Conservation (phyloP, 2,329 filamentous ascomycete species). For the Ascochyta koolunga region DNA sequence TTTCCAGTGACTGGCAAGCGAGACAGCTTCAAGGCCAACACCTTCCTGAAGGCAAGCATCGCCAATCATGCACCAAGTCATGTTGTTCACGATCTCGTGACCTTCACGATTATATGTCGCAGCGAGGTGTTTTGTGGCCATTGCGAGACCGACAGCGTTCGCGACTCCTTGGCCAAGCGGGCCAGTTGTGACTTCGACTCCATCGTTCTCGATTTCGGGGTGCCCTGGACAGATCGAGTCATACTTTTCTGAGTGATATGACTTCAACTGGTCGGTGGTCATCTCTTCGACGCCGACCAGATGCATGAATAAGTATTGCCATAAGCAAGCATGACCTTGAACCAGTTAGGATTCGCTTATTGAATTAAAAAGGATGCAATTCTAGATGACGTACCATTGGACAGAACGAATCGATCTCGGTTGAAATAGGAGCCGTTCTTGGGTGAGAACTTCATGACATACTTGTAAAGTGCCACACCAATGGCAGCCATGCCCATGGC, state of each 20-base stretch:
- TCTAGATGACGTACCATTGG: conserved; percentile 27
- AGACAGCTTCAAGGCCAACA: conserved; percentile 9
- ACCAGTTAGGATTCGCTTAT: background rate
- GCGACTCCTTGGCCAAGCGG: conserved; percentile 65
- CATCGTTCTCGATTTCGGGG: conserved; percentile 64
- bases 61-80: conserved; percentile 63
- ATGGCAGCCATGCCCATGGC: conserved; percentile 68
- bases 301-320: conserved; percentile 61
- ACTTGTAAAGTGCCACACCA: conserved; percentile 66
- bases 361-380: background rate
- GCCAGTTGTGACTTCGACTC: conserved; percentile 65
- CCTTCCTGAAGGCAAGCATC: conserved; percentile 59
- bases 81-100: conserved; percentile 57
- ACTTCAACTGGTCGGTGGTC: conserved; percentile 63
- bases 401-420: conserved; percentile 67
- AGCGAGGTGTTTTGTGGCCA: conserved; percentile 63
- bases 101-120: conserved; percentile 63
- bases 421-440: conserved; percentile 64
- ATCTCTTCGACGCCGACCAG: conserved; percentile 60
- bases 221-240: conserved; percentile 61
- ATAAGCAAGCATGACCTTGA: conserved; percentile 57
- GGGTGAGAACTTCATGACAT: conserved; percentile 66
- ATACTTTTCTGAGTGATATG: conserved; percentile 56
- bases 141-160: conserved; percentile 59
- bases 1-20: conserved; percentile 49